Conservation (phyloP, 2,329 filamentous ascomycete genomes). For the Zasmidium cellare region DNA sequence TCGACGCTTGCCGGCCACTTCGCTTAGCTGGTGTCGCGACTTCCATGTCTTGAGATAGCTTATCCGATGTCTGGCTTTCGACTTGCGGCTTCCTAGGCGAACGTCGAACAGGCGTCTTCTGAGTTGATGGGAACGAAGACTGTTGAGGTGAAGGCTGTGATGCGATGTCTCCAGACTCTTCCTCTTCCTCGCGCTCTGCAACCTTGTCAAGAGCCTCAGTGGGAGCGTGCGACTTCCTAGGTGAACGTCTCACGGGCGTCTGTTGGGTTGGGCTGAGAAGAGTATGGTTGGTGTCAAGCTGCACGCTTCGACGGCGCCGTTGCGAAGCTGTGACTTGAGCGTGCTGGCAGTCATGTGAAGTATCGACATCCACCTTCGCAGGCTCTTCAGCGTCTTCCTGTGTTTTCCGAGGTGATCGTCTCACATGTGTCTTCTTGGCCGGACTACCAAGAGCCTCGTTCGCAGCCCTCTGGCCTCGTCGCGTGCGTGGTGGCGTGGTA, state of each 20-base stretch:
- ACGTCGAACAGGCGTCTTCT: constrained; percentile 7
- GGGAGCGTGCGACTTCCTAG: constrained; percentile 14
- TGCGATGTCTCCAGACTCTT: neutral
- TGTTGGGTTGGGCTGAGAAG: constrained; percentile 11
- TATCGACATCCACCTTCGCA: neutral
- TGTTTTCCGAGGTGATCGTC: constrained; percentile 14
- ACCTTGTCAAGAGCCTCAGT: constrained; percentile 1
- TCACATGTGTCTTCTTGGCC: constrained; percentile 10
- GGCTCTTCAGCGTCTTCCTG: constrained; percentile 6
- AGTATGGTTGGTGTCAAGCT: neutral
- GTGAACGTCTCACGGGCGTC: constrained; percentile 12
- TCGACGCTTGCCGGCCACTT: neutral
- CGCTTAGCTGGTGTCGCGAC: neutral
- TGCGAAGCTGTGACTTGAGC: neutral
- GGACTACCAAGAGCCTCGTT: neutral
- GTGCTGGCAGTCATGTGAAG: neutral
- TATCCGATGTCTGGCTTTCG: constrained; percentile 1
- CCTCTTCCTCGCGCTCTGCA: neutral
- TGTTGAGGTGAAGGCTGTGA: neutral
- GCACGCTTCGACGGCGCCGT: neutral
- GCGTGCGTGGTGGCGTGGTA: constrained; percentile 7
- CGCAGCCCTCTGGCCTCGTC: neutral
- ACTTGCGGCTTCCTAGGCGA: constrained; percentile 15
- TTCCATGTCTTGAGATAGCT: neutral
- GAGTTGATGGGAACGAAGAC: constrained; percentile 8